A percentile compares a stretch with the other conserved stretches of the same genome.
These are phyloP conservation scores for Exophiala viscosa DNA, from an alignment of 2,329 filamentous ascomycete species.

Conservation along the genomic window DNA sequence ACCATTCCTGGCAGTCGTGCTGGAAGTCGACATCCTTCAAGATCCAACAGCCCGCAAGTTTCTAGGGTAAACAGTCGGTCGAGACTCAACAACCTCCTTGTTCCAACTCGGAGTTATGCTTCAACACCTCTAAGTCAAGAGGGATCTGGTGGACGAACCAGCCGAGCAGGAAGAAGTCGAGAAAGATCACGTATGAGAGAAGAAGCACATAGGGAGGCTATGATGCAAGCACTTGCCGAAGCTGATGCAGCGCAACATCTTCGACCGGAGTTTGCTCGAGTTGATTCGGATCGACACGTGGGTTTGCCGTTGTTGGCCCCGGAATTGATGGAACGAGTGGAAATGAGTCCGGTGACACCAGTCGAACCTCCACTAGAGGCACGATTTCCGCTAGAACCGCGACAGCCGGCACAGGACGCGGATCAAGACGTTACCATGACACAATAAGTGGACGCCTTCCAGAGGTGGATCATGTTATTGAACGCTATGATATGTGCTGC, in stretches of 20 bases:
- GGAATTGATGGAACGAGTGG: conserved; percentile 22
- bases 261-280: conserved; percentile 12
- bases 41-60: conserved; percentile 27
- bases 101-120: conserved; percentile 13
- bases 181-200: conserved; percentile 17
- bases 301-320: conserved; percentile 21
- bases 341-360: conserved; percentile 13
- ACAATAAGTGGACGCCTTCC: conserved; percentile 10
- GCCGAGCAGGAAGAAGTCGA: conserved; percentile 16
- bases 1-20: conserved; percentile 28
- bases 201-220: conserved; percentile 23
- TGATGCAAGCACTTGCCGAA: conserved; percentile 21
- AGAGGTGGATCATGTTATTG: not conserved
- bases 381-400: not conserved
- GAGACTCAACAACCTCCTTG: conserved; percentile 23
- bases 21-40: conserved; percentile 25
- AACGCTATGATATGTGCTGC: not conserved
- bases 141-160: conserved; percentile 10
- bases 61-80: conserved; percentile 26
- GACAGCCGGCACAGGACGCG: conserved; percentile 1
- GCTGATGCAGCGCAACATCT: conserved; percentile 24
- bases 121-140: conserved; percentile 21
- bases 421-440: conserved; percentile 27
- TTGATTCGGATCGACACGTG: conserved; percentile 10
- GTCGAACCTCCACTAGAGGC: conserved; percentile 6